Evolutionary conservation across 2,329 filamentous ascomycete genomes (phyloP), one percentile per base, ranked within the genome.

Genomic region (Mycosphaerella sp.): DNA sequence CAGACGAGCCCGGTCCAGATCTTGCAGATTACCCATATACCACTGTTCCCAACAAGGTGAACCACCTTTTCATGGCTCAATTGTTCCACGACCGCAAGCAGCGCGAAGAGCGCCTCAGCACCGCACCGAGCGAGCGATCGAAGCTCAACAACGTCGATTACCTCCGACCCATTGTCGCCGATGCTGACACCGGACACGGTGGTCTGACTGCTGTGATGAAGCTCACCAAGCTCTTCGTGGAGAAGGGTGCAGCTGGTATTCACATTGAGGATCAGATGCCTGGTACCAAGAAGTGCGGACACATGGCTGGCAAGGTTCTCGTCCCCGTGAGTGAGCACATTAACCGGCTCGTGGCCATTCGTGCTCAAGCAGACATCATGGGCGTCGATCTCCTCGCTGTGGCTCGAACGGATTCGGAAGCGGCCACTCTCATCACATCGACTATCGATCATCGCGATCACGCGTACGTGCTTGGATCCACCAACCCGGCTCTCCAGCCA

Each of bases 21-120:
- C 82, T 98, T 73, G 93, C 93, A 61, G 93, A 98, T 73, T 98
- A 98, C 75, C 92, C 93, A 8, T 76, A 76, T 66, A 95, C 93
- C 62, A 98, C 93, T 42, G 93, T 98, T 21, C 93, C 93, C 49
- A 95, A 97, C 80, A 98, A 98, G 76, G 93, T 98, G 62, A 83
- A 88, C 69, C 93, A 98, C 70, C 83, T 98, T 49, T 98, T 95
- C 83, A 91, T 95, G 83, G 92, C 93, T 11, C 93, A 98, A 76
- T 84, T 97, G 54, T 98, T 98, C 86, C 93, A 98, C 76, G 93
- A 98, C 80, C 88, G 93, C 69, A 98, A 98, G 77, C 93, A 98
- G 76, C 86, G 93, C 62, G 90, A 97, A 73, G 93, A 97, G 74
- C 89, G 93, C 56, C 76, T 97, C 49, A 86, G 82, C 60, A 84